Conservation (phyloP, 129 eudicot species). For the Silybum marianum region DNA sequence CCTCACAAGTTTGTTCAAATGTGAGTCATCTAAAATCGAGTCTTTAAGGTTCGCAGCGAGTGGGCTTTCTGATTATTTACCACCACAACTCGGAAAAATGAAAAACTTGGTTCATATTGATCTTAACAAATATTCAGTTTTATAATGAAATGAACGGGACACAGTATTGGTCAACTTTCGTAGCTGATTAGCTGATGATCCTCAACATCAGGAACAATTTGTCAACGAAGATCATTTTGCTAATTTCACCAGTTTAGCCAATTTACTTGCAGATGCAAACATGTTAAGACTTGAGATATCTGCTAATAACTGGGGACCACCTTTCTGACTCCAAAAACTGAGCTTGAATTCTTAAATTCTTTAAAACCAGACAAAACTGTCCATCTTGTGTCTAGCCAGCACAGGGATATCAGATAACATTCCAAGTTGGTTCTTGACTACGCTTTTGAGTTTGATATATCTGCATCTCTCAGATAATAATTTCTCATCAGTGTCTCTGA, state of each 20-base stretch:
- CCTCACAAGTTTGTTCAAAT: constrained; percentile 27
- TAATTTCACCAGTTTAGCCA: no score
- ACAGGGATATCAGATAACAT: constrained; percentile 29
- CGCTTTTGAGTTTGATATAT: no score
- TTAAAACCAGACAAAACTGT: constrained; percentile 26
- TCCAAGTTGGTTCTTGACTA: no score
- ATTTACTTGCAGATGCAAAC: constrained; percentile 29
- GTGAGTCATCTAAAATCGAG: constrained; percentile 32
- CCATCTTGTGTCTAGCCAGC: constrained; percentile 19
- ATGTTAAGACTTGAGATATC: constrained; percentile 28
- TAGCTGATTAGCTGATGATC: constrained; percentile 21
- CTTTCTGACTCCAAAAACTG: constrained; percentile 30
- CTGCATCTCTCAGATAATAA: no score
- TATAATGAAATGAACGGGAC: no score
- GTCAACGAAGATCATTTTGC: constrained; percentile 42
- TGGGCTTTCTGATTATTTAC: constrained; percentile 38
- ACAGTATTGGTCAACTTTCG: constrained; percentile 35
- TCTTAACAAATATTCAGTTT: constrained; percentile 8
- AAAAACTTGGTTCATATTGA: constrained; percentile 20
- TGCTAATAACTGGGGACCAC: constrained; percentile 33
- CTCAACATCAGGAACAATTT: constrained; percentile 23
- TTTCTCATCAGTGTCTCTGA: no score
- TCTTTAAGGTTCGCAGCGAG: constrained; percentile 23
- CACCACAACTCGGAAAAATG: no score
- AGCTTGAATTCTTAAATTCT: constrained; percentile 25